phyloP scores from a whole-genome alignment of 768 basidiomycete species.

The Chalciporus pseudorubinellus region DNA sequence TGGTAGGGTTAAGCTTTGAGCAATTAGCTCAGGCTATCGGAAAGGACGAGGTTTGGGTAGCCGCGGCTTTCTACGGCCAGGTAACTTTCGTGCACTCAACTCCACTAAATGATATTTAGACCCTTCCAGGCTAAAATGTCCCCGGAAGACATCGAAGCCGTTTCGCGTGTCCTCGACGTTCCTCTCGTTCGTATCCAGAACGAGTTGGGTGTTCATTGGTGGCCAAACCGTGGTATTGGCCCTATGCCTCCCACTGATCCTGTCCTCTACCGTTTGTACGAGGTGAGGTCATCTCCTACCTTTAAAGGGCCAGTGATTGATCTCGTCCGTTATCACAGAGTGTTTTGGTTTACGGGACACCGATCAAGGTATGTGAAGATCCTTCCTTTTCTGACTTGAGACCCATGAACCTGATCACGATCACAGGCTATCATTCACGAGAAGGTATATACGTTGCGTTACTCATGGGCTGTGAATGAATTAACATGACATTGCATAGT shows the following conservation, averaged over 20 bases:
- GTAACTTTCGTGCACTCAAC: conserved; percentile 33
- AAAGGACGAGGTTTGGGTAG: conserved; percentile 80
- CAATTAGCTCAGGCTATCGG: conserved; percentile 62
- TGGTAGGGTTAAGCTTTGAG: conserved; percentile 64
- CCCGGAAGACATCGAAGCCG: conserved; percentile 52
- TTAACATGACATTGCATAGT: conserved; percentile 38
- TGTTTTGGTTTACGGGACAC: conserved; percentile 73
- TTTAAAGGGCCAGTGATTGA: not conserved
- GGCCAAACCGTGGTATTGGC: conserved; percentile 66
- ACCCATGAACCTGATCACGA: conserved; percentile 2
- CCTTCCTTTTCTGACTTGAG: not conserved
- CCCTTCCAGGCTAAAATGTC: conserved; percentile 61
- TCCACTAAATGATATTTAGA: not conserved
- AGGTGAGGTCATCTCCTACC: conserved; percentile 42
- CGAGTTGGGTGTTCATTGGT: conserved; percentile 65
- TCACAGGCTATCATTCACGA: conserved; percentile 70
- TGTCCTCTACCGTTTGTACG: conserved; percentile 77
- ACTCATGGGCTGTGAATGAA: not conserved
- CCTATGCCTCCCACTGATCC: conserved; percentile 76
- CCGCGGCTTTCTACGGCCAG: conserved; percentile 80
- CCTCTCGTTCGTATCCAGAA: conserved; percentile 36
- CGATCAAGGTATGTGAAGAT: conserved; percentile 60
- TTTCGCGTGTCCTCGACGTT: conserved; percentile 52
- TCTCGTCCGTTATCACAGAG: conserved; percentile 38
- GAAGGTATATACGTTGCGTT: conserved; percentile 43